phyloP scores from a whole-genome alignment of 192 early-diverging fungal genomes.

The Backusella circina region DNA sequence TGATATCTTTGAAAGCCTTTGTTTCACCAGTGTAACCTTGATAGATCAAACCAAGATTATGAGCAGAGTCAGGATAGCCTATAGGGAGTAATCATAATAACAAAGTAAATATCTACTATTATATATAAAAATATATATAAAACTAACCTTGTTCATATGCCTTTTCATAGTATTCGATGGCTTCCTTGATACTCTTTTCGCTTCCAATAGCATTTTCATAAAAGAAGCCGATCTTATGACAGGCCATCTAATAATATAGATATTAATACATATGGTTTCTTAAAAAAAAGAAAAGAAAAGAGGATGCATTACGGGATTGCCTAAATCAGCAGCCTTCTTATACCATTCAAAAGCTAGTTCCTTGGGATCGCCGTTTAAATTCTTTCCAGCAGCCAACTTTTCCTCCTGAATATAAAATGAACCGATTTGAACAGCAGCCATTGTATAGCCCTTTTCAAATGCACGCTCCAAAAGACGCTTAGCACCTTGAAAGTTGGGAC shows the following conservation, averaged over 20 bases:
- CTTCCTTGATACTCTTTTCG: conserved; percentile 26
- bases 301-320: conserved; percentile 43
- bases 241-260: conserved; percentile 39
- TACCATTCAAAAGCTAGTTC: conserved; percentile 42
- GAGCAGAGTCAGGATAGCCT: conserved; percentile 52
- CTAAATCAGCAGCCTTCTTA: conserved; percentile 38
- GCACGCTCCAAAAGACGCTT: conserved; percentile 45
- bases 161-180: conserved; percentile 42
- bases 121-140: neutral
- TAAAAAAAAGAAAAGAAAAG: no score
- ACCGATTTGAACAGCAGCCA: conserved; percentile 51
- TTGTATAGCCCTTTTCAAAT: conserved; percentile 44
- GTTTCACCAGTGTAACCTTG: conserved; percentile 38
- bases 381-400: conserved; percentile 41
- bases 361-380: conserved; percentile 46
- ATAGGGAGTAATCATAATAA: neutral
- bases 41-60: conserved; percentile 50
- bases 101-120: neutral
- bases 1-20: conserved; percentile 23
- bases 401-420: conserved; percentile 47
- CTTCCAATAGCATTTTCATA: conserved; percentile 45
- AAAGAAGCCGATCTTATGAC: conserved; percentile 48
- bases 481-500: conserved; percentile 43
- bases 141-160: conserved; percentile 42
- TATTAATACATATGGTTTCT: no score